A percentile compares a stretch with the other conserved stretches of the same genome.
These are phyloP conservation scores for Beauveria rudraprayagi DNA, from an alignment of 2,329 filamentous ascomycete genomes.

Conservation along the genomic window DNA sequence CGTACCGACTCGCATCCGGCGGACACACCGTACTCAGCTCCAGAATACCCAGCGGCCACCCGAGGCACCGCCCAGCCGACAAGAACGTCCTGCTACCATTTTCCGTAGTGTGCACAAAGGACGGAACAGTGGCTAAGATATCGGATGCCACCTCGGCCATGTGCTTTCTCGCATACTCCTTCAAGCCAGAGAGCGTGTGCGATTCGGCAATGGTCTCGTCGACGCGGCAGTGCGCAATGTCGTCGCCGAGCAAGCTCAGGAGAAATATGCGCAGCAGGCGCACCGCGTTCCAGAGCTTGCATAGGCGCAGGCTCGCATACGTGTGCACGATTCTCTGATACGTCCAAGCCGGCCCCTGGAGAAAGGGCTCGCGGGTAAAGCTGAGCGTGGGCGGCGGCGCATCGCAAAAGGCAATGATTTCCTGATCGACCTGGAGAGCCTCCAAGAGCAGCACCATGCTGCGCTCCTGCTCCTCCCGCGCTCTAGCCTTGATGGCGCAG, in stretches of 20 bases:
- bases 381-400: background rate
- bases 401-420: conserved; percentile 9
- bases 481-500: conserved; percentile 14
- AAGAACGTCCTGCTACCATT: conserved; percentile 13
- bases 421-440: conserved; percentile 16
- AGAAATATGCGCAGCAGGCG: conserved; percentile 20
- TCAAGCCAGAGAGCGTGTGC: background rate
- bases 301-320: conserved; percentile 16
- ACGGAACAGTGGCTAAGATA: conserved; percentile 17
- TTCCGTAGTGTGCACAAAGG: conserved; percentile 13
- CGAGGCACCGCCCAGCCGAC: conserved; percentile 17
- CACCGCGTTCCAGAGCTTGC: conserved; percentile 20
- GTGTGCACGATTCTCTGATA: conserved; percentile 14
- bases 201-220: conserved; percentile 2
- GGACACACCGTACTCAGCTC: conserved; percentile 12
- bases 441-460: conserved; percentile 12
- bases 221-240: conserved; percentile 2
- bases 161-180: conserved; percentile 8
- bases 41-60: conserved; percentile 19
- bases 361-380: background rate
- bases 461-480: background rate
- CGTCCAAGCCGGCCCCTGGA: conserved; percentile 10
- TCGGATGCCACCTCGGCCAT: conserved; percentile 15
- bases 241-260: conserved; percentile 12
- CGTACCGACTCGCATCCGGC: conserved; percentile 10